Evolutionary conservation across 1,284 basidiomycete species (phyloP).

Genomic region (Stygiomarasmius scandens): DNA sequence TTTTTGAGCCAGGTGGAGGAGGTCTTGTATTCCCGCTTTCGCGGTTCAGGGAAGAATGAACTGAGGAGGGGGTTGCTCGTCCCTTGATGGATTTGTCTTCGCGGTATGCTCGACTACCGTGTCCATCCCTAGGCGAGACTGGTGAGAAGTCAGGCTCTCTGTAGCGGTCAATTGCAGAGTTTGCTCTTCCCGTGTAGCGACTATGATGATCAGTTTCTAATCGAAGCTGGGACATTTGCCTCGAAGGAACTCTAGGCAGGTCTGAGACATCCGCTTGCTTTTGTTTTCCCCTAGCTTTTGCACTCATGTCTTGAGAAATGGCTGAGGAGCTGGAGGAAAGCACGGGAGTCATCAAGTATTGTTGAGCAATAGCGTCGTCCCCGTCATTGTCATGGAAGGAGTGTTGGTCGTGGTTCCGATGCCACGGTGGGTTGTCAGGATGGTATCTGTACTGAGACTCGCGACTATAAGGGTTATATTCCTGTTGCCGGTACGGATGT

Average conservation of each 20-base stretch:
- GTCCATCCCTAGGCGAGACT: neutral
- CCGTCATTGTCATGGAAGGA: conserved; percentile 5
- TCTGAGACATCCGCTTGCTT: neutral
- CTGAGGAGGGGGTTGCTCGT: neutral
- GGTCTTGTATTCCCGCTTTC: neutral
- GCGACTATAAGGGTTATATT: neutral
- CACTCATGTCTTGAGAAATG: conserved; percentile 7
- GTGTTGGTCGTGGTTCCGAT: neutral
- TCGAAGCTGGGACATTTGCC: conserved; percentile 12
- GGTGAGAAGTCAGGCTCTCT: neutral
- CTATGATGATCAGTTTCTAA: conserved; percentile 1
- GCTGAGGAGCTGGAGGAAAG: neutral
- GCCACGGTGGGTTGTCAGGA: neutral
- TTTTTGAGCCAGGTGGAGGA: neutral
- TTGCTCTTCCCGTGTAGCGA: neutral
- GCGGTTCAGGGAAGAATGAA: neutral
- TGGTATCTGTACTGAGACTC: neutral
- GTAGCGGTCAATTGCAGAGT: neutral
- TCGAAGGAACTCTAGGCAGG: neutral
- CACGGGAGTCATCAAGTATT: neutral
- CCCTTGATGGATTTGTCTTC: neutral
- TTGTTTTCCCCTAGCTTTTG: conserved; percentile 16
- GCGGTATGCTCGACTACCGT: neutral
- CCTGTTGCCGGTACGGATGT: neutral
- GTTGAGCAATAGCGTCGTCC: neutral